Conservation (phyloP, 805 yeast species). For the Clavispora fructus region DNA sequence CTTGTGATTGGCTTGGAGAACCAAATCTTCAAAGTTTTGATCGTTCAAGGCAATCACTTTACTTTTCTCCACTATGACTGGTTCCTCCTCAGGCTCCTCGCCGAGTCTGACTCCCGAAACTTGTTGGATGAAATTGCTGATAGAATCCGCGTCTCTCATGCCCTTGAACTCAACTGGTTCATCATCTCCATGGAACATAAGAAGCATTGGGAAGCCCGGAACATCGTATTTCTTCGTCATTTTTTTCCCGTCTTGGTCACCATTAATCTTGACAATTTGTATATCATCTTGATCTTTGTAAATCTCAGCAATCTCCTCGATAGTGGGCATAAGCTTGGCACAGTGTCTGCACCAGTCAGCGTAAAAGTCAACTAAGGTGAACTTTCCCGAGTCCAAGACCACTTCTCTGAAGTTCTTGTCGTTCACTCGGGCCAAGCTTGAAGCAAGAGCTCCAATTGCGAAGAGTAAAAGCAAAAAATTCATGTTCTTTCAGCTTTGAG, state of each 20-base stretch:
- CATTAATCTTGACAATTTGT: conserved; percentile 54
- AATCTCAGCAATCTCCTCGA: conserved; percentile 25
- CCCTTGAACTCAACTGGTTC: conserved; percentile 56
- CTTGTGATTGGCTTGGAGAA: conserved; percentile 24
- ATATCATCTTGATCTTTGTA: conserved; percentile 31
- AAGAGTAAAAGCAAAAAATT: conserved; percentile 1
- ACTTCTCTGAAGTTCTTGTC: conserved; percentile 50
- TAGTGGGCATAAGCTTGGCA: conserved; percentile 46
- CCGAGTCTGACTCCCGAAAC: conserved; percentile 23
- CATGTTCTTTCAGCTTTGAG: conserved; percentile 1
- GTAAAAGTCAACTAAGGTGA: conserved; percentile 41
- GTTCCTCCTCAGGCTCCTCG: conserved; percentile 3
- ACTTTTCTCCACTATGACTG: conserved; percentile 1
- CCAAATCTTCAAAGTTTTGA: conserved; percentile 37
- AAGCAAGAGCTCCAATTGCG: conserved; percentile 6
- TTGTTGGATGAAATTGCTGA: conserved; percentile 48
- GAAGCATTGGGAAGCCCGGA: conserved; percentile 63
- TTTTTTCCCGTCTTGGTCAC: conserved; percentile 48
- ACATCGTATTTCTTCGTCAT: conserved; percentile 47
- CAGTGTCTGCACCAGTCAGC: conserved; percentile 77
- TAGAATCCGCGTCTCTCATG: conserved; percentile 43
- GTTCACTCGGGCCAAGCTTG: conserved; percentile 38
- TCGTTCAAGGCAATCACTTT: conserved; percentile 7
- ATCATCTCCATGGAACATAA: conserved; percentile 48
- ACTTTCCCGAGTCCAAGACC: conserved; percentile 50